phyloP scores from a whole-genome alignment of 495 filamentous ascomycete genomes.

The Hypoxylon fragiforme region DNA sequence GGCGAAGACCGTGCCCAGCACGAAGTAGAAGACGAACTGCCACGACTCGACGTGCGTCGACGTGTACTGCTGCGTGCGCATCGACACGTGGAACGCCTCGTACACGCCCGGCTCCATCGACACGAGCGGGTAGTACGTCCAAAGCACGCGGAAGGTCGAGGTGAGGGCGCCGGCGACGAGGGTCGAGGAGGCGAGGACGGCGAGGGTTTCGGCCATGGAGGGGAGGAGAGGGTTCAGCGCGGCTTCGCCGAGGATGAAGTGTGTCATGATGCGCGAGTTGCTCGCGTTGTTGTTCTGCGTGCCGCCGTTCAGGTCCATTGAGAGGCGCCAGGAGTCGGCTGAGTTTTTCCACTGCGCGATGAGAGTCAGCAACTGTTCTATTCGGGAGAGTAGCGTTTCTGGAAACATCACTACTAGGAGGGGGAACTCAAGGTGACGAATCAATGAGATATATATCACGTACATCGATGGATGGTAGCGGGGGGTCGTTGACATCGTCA shows the following conservation, averaged over 20 bases:
- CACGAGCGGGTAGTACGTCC: slow-evolving; percentile 55
- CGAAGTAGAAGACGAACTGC: slow-evolving; percentile 66
- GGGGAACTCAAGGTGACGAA: background rate
- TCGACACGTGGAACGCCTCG: slow-evolving; percentile 59
- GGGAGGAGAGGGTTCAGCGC: slow-evolving; percentile 50
- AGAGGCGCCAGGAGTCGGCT: slow-evolving; percentile 57
- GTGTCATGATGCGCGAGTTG: slow-evolving; percentile 65
- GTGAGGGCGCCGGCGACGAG: slow-evolving; percentile 56
- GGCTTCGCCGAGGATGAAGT: slow-evolving; percentile 44
- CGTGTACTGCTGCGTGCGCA: slow-evolving; percentile 63
- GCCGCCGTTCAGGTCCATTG: slow-evolving; percentile 63
- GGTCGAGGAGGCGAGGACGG: slow-evolving; percentile 66
- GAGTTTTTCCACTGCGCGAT: slow-evolving; percentile 56
- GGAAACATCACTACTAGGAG: too few relatives aligned
- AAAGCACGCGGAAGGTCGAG: slow-evolving; percentile 57
- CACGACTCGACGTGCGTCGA: slow-evolving; percentile 59
- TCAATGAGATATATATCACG: background rate
- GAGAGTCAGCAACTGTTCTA: background rate
- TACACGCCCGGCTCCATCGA: slow-evolving; percentile 40
- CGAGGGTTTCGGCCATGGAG: slow-evolving; percentile 67
- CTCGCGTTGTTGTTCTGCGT: slow-evolving; percentile 59
- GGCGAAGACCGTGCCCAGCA: slow-evolving; percentile 63
- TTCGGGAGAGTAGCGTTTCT: background rate
- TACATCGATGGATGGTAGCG: slow-evolving; percentile 41
- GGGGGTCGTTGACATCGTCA: slow-evolving; percentile 37